Conservation (phyloP, 441 rosid genomes). For the Populus hybrid region DNA sequence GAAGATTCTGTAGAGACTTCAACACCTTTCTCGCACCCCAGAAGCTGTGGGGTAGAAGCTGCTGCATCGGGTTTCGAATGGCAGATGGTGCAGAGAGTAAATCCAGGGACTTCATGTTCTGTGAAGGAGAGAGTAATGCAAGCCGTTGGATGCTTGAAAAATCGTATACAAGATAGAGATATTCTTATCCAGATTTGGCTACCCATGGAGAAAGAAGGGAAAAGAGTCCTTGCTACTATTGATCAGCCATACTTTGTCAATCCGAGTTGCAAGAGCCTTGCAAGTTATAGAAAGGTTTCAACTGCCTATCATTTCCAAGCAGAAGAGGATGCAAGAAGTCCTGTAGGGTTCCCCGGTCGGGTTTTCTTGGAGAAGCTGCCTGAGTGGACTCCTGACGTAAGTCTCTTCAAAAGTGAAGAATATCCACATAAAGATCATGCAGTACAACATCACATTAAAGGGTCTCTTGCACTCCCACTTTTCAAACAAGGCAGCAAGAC, state of each 20-base stretch:
- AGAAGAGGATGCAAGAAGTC: conserved; percentile 35
- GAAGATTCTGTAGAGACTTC: conserved; percentile 25
- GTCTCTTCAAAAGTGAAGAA: conserved; percentile 39
- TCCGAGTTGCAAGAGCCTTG: conserved; percentile 32
- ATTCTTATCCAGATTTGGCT: conserved; percentile 86
- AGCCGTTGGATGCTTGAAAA: conserved; percentile 52
- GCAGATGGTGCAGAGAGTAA: conserved; percentile 59
- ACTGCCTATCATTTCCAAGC: conserved; percentile 35
- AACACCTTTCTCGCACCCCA: conserved; percentile 31
- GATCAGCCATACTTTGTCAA: conserved; percentile 55
- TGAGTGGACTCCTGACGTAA: conserved; percentile 59
- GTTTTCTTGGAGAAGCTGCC: conserved; percentile 47
- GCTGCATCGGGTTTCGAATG: conserved; percentile 45
- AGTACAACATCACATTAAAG: conserved; percentile 23
- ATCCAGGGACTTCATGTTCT: conserved; percentile 32
- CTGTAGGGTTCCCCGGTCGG: conserved; percentile 44
- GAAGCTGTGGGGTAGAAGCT: conserved; percentile 36
- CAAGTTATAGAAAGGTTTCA: conserved; percentile 41
- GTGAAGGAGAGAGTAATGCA: conserved; percentile 56
- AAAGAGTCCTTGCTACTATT: conserved; percentile 64
- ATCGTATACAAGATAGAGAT: conserved; percentile 48
- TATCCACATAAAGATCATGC: conserved; percentile 38
- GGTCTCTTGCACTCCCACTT: conserved; percentile 34
- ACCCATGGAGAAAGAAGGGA: conserved; percentile 65
- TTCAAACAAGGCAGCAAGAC: conserved; percentile 41